Evolutionary conservation across 148 eudicot genomes (phyloP).

Genomic region (Pharnaceum exiguum): DNA sequence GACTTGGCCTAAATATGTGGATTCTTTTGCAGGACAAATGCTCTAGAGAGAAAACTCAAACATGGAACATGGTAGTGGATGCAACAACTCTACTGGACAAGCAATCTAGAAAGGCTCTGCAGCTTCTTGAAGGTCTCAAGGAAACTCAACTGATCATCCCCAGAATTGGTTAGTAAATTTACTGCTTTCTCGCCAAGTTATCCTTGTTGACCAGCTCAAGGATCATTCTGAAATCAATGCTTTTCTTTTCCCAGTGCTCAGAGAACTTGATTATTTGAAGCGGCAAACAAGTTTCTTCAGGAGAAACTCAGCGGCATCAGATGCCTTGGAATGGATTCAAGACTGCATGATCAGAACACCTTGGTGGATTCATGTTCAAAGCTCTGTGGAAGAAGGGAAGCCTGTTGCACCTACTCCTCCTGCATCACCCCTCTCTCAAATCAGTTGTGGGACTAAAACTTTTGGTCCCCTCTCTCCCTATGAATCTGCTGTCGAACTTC

Average conservation of each 20-base stretch:
- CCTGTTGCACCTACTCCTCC: constrained; percentile 58
- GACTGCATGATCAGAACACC: constrained; percentile 52
- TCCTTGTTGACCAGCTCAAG: neutral
- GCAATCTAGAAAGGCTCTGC: constrained; percentile 66
- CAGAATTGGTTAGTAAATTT: constrained; percentile 44
- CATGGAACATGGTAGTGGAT: constrained; percentile 79
- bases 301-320: constrained; percentile 45
- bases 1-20: neutral
- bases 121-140: constrained; percentile 74
- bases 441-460: constrained; percentile 23
- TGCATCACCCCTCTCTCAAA: constrained; percentile 39
- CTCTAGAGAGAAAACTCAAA: constrained; percentile 19
- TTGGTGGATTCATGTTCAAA: constrained; percentile 85
- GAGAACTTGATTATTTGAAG: constrained; percentile 64
- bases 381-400: constrained; percentile 39
- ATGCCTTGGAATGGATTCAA: constrained; percentile 76
- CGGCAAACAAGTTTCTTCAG: constrained; percentile 49
- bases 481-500: constrained; percentile 30
- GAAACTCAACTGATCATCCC: constrained; percentile 79
- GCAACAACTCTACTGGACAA: constrained; percentile 50
- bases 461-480: constrained; percentile 25
- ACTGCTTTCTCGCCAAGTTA: neutral
- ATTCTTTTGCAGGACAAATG: constrained; percentile 35
- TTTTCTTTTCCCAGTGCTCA: constrained; percentile 48
- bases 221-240: neutral